phyloP scores from a whole-genome alignment of 805 yeast genomes.

The Maudiozyma saulgeensis region DNA sequence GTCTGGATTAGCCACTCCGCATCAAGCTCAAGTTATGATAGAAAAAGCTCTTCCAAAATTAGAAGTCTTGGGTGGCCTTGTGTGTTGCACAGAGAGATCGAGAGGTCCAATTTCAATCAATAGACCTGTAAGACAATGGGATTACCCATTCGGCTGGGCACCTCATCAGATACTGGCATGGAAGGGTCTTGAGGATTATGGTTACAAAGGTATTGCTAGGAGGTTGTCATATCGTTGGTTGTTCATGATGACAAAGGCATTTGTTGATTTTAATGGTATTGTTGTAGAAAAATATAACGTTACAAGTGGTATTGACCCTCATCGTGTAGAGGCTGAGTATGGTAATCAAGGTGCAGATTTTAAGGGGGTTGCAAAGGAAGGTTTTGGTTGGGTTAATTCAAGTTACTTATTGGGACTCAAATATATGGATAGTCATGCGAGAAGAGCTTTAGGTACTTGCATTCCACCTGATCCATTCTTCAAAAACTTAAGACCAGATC shows the following conservation, averaged over 20 bases:
- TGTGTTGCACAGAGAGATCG: constrained; percentile 67
- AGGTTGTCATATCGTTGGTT: constrained; percentile 82
- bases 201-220: constrained; percentile 51
- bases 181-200: constrained; percentile 74
- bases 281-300: constrained; percentile 95
- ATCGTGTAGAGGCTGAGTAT: constrained; percentile 88
- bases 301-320: constrained; percentile 72
- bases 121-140: constrained; percentile 95
- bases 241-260: constrained; percentile 78
- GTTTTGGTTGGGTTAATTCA: constrained; percentile 98
- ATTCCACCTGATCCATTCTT: constrained; percentile 64
- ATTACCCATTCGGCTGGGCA: constrained; percentile 97
- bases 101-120: constrained; percentile 61
- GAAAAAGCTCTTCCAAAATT: constrained; percentile 51
- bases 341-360: constrained; percentile 94
- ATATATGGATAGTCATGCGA: constrained; percentile 54
- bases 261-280: constrained; percentile 86
- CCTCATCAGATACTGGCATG: constrained; percentile 95
- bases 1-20: constrained; percentile 58
- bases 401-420: constrained; percentile 67
- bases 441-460: constrained; percentile 69
- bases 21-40: constrained; percentile 61
- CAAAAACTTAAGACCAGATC: constrained; percentile 35
- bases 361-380: constrained; percentile 89
- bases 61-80: constrained; percentile 85